Evolutionary conservation across 148 eudicot species (phyloP), one percentile per base, ranked within the genome.

Genomic region (Suaeda aralocaspica): DNA sequence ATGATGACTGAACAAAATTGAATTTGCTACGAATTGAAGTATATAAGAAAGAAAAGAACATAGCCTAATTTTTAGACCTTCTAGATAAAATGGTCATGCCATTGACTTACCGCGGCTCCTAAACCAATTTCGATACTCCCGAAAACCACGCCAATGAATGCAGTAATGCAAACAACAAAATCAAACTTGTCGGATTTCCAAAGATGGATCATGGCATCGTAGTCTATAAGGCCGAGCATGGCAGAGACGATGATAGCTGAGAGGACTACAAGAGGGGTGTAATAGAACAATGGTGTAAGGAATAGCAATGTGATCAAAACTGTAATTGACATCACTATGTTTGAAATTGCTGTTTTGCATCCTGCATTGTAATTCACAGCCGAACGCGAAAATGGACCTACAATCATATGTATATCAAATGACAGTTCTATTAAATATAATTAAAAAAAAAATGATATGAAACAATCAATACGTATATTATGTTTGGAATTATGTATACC

Each of bases 291-390:
- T 0, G 97, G 96, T 2, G 96, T 91, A 1, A 94, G 77, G 68
- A 89, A 83, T 24, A 91, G 57, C 14, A 94, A 67, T 10, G 95
- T 88, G 51, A 94, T 45, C 97, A 94, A 87, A 19, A 94, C 99
- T 4, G 91, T 86, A 3, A 89, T 21, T 6, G 99, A 88, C 99
- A 91, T 91, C 2, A 94, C 88, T 29, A 94, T 81, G 86, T 94
- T 94, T 10, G 99, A 94, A 11, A 80, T 89, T 44, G 96, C 97
- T 7, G 93, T 94, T 72, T 91, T 91, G 81, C 99, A 91, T 33
- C 99, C 99, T 8, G 99, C 89, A 57, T 89, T 91, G 84, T 86
- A 94, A 82, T 94, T 94, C 69, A 94, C 99, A 3, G 99, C 99
- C 4, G 99, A 86, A 36, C 99, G 62, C 16, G 97, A 91, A 82